Percentiles rank a stretch among this genome's conserved stretches.
phyloP scores from a whole-genome alignment of 768 basidiomycete species.

The Tricholoma hemisulphureum region DNA sequence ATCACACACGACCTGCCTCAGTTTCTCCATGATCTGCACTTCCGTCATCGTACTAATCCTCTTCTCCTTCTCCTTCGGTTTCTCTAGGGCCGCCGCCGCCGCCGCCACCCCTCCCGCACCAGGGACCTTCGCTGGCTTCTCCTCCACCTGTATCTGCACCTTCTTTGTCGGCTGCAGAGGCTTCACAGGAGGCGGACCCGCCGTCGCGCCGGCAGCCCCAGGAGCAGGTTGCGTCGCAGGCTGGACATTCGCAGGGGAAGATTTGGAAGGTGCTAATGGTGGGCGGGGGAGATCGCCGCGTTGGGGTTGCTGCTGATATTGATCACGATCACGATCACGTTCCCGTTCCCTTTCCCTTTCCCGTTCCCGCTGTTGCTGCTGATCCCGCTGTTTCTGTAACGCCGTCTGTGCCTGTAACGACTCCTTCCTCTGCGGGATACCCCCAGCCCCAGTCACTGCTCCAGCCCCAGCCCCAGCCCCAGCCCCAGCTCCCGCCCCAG shows the following conservation, averaged over 20 bases:
- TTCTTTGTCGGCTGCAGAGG: slow-evolving; percentile 78
- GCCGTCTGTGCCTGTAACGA: slow-evolving; percentile 36
- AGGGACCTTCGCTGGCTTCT: slow-evolving; percentile 43
- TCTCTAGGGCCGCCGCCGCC: slow-evolving; percentile 73
- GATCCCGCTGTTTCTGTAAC: slow-evolving; percentile 33
- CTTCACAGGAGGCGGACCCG: slow-evolving; percentile 63
- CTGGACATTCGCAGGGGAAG: slow-evolving; percentile 44
- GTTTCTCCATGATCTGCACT: slow-evolving; percentile 97
- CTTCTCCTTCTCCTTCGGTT: slow-evolving; percentile 81
- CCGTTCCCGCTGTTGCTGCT: slow-evolving; percentile 20
- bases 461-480: slow-evolving; percentile 11
- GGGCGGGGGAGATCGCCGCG: slow-evolving; percentile 32
- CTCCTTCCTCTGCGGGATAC: slow-evolving; percentile 50
- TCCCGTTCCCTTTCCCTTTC: slow-evolving; percentile 19
- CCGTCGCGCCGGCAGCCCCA: slow-evolving; percentile 49
- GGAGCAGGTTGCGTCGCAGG: slow-evolving; percentile 45
- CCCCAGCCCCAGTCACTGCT: slow-evolving; percentile 20
- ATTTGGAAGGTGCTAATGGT: slow-evolving; percentile 38
- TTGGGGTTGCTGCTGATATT: slow-evolving; percentile 25
- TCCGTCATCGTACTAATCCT: slow-evolving; percentile 96
- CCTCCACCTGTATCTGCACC: slow-evolving; percentile 56
- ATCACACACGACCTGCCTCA: slow-evolving; percentile 80
- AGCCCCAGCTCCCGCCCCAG: slow-evolving; percentile 40
- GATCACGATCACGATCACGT: slow-evolving; percentile 16
- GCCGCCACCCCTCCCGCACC: slow-evolving; percentile 56